Base-by-base conservation (phyloP, 1,284 basidiomycete species). In the Tylopilus sp. region DNA sequence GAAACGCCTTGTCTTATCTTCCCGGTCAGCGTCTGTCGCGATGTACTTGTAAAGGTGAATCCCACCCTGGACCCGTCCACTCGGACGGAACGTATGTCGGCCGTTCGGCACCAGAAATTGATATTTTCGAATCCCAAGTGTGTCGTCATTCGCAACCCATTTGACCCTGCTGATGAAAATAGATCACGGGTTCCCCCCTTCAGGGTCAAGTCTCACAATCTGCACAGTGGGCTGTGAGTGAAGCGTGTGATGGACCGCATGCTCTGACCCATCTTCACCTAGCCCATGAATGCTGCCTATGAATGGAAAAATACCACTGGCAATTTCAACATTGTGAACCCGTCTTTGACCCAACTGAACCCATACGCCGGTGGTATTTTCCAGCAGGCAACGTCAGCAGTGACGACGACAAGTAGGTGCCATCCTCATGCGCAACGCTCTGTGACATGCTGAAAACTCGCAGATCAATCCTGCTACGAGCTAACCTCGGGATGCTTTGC, bases 81-180 rank as follows among this genome's bases (percentile, higher is more conserved):
- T 50, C 55, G 15, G 68, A 67, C 16, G 68, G 83, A 28, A 74
- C 75, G 2, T 86, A 76, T 54, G 76, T 80, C 6, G 86, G 85
- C 19, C 75, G 86, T 48, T 67, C 77, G 2, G 81, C 84, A 1
- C 84, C 85, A 0, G 84, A 87, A 60, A 84, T 87, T 47, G 82
- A 86, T 70, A 72, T 86, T n/a, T 75, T 86, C 55, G 84, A 86
- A 61, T 77, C 81, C 9, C 68, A 70, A 43, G 69, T 70, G 23
- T 46, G 58, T 52, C 29, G 8, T 36, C 38, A 25, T 39, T 16
- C 6, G 33, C 15, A n/a, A 41, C 36, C 12, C 7, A n/a, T 13
- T 6, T 15, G 6, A 15, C 26, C 12, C 46, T 45, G 10, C 49
- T 57, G 37, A 56, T 44, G 19, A 29, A 35, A 15, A 19, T 68